Conservation (phyloP, 345 rosid genomes). For the Hypericum androsaemum region DNA sequence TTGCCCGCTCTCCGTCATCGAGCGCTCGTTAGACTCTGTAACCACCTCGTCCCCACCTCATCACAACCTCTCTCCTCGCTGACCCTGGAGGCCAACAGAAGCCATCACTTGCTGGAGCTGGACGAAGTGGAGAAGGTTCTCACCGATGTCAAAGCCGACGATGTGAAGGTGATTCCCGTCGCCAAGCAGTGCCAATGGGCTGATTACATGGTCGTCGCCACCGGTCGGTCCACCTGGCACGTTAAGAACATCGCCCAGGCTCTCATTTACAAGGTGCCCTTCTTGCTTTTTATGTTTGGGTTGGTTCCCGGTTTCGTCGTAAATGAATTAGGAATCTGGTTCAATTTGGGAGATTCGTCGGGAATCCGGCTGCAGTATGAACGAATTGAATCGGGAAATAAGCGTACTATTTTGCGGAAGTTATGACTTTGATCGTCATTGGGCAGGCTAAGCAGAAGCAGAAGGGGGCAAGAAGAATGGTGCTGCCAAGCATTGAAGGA, state of each 20-base stretch:
- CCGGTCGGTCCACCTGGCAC: constrained; percentile 89
- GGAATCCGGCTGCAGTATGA: too few relatives aligned
- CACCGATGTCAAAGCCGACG: constrained; percentile 64
- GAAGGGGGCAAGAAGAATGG: constrained; percentile 47
- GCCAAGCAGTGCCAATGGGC: constrained; percentile 49
- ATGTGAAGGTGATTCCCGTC: constrained; percentile 61
- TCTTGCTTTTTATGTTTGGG: not conserved
- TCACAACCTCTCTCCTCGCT: too few relatives aligned
- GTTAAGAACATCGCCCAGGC: constrained; percentile 83
- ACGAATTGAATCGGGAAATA: too few relatives aligned
- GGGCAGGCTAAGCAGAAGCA: constrained; percentile 81
- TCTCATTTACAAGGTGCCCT: constrained; percentile 46
- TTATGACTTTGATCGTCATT: not conserved
- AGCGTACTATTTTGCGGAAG: not conserved
- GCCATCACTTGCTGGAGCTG: constrained; percentile 34
- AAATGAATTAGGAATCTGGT: too few relatives aligned
- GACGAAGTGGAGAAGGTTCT: constrained; percentile 70
- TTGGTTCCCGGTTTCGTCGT: not conserved
- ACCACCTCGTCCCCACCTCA: too few relatives aligned
- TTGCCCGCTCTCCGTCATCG: too few relatives aligned
- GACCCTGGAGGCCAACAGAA: not conserved
- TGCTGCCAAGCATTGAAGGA: constrained; percentile 63
- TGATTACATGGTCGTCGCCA: constrained; percentile 70
- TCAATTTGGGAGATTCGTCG: too few relatives aligned
- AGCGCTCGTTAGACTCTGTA: too few relatives aligned